phyloP scores from a whole-genome alignment of 2,329 filamentous ascomycete species.

The Cladosporium halotolerans region DNA sequence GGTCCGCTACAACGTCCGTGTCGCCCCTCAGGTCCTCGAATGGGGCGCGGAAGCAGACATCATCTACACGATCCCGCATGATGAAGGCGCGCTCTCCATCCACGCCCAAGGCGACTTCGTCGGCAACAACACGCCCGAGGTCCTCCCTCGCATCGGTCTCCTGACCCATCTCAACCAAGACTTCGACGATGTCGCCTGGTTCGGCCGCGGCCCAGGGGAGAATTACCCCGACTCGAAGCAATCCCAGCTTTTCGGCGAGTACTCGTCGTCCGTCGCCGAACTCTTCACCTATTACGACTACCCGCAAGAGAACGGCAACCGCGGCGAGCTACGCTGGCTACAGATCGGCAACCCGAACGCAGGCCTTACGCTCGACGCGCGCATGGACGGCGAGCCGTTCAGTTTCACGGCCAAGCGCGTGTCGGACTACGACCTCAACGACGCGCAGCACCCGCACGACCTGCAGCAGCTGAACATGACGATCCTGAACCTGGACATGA shows the following conservation, averaged over 20 bases:
- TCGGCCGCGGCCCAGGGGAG: constrained; percentile 58
- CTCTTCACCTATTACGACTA: constrained; percentile 57
- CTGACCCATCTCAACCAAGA: constrained; percentile 45
- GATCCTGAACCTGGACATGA: constrained; percentile 54
- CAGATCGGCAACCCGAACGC: constrained; percentile 22
- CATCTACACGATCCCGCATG: constrained; percentile 45
- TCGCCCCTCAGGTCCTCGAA: constrained; percentile 53
- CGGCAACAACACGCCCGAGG: constrained; percentile 45
- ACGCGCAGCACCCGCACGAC: constrained; percentile 15
- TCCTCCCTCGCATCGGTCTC: constrained; percentile 56
- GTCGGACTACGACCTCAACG: constrained; percentile 12
- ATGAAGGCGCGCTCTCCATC: constrained; percentile 40
- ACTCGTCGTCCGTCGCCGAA: constrained; percentile 38
- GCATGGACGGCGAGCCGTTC: constrained; percentile 12
- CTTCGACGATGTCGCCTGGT: constrained; percentile 50
- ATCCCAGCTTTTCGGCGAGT: constrained; percentile 50
- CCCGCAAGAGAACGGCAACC: constrained; percentile 61
- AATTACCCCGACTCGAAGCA: constrained; percentile 59
- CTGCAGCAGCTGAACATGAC: constrained; percentile 47
- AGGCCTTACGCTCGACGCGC: constrained; percentile 3
- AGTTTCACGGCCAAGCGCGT: constrained; percentile 15
- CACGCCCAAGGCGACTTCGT: constrained; percentile 34
- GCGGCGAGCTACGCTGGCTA: constrained; percentile 47
- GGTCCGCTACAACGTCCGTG: constrained; percentile 7
- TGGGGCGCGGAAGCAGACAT: constrained; percentile 47